Evolutionary conservation across 106 monocot species (phyloP).

Genomic region (Dioscorea alata): DNA sequence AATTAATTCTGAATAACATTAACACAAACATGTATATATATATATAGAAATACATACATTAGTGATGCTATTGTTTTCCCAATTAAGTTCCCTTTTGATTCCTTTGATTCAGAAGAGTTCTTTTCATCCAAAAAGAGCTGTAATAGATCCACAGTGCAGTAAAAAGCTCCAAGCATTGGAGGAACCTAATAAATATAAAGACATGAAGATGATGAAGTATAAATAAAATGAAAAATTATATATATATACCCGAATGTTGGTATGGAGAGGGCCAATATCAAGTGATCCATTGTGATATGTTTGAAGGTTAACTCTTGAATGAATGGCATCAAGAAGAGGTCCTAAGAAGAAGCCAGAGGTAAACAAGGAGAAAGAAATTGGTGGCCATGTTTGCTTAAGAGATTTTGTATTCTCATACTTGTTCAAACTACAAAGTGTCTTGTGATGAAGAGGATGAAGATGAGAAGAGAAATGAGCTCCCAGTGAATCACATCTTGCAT

Average conservation of each 20-base stretch:
- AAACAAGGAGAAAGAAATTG: constrained; percentile 44
- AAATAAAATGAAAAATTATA: background rate
- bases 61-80: constrained; percentile 40
- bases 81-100: constrained; percentile 21
- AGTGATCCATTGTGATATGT: constrained; percentile 53
- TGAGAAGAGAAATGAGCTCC: background rate
- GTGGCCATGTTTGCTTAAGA: constrained; percentile 26
- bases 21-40: too few relatives aligned
- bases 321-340: constrained; percentile 61
- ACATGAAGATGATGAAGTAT: background rate
- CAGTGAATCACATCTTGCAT: too few relatives aligned
- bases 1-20: too few relatives aligned
- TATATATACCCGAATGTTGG: constrained; percentile 49
- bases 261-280: constrained; percentile 63
- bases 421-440: constrained; percentile 15
- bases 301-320: constrained; percentile 57
- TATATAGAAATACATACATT: constrained; percentile 29
- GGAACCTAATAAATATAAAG: constrained; percentile 38
- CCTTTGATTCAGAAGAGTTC: constrained; percentile 13
- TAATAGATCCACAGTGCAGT: constrained; percentile 53
- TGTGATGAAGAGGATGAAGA: background rate
- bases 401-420: constrained; percentile 17
- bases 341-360: constrained; percentile 63
- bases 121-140: constrained; percentile 62
- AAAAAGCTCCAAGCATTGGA: constrained; percentile 66